These are phyloP conservation scores for Cadophora malorum DNA, from an alignment of 2,329 filamentous ascomycete species.

Conservation along the genomic window DNA sequence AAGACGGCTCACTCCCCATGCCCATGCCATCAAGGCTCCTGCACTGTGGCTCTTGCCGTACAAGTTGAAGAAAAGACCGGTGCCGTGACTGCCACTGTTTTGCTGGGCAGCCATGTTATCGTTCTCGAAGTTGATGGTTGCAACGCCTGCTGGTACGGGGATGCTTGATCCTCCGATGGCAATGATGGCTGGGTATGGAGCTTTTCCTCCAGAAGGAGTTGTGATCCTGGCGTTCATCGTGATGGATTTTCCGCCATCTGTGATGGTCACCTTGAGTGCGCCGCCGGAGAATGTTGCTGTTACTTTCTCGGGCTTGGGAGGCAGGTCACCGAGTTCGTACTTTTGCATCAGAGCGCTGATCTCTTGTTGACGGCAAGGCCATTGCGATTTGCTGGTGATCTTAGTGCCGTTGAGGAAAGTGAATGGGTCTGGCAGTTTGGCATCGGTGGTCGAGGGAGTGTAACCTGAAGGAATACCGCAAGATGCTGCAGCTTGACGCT, in stretches of 20 bases:
- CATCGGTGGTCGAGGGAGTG: conserved; percentile 24
- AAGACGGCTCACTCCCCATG: conserved; percentile 66
- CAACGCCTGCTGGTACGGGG: conserved; percentile 60
- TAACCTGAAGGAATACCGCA: conserved; percentile 29
- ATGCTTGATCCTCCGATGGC: conserved; percentile 60
- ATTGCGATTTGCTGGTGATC: conserved; percentile 54
- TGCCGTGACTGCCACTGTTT: conserved; percentile 55
- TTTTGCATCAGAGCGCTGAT: conserved; percentile 56
- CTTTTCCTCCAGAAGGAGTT: conserved; percentile 50
- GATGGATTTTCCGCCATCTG: conserved; percentile 53
- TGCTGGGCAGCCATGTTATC: conserved; percentile 61
- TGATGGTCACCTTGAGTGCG: conserved; percentile 53
- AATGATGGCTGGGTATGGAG: conserved; percentile 63
- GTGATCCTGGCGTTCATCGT: conserved; percentile 53
- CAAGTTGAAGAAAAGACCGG: conserved; percentile 64
- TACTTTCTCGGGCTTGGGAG: conserved; percentile 53
- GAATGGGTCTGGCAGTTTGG: conserved; percentile 53
- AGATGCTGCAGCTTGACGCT: conserved; percentile 26
- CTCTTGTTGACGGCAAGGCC: conserved; percentile 55
- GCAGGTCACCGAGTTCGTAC: conserved; percentile 58
- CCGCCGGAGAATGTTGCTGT: conserved; percentile 53
- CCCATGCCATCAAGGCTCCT: conserved; percentile 66
- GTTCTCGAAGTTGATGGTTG: conserved; percentile 65
- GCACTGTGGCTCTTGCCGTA: conserved; percentile 62
- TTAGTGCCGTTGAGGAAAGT: conserved; percentile 51